Percentiles rank a stretch among this genome's conserved stretches.
phyloP scores from a whole-genome alignment of 2,329 filamentous ascomycete genomes.

The Emmonsiellopsis sp. region DNA sequence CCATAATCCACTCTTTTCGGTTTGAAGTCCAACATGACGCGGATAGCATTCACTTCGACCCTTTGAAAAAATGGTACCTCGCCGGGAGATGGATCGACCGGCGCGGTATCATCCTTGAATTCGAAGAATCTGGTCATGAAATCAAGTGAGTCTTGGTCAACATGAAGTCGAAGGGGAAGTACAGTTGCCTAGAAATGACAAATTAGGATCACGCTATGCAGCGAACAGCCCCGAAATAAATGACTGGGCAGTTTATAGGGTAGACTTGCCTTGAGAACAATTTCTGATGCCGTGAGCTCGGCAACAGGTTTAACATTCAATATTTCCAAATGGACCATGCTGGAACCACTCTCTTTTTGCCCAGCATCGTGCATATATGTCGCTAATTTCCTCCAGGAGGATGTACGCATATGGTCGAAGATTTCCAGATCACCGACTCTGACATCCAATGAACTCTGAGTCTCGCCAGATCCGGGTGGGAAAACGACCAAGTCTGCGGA shows the following conservation, averaged over 20 bases:
- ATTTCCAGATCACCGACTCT: constrained; percentile 77
- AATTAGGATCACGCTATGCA: constrained; percentile 10
- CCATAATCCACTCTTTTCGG: constrained; percentile 96
- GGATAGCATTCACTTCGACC: constrained; percentile 74
- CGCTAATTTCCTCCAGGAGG: constrained; percentile 96
- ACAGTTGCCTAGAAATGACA: constrained; percentile 49
- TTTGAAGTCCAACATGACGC: constrained; percentile 89
- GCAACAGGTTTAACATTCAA: constrained; percentile 79
- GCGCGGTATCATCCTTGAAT: constrained; percentile 70
- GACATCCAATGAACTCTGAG: constrained; percentile 78
- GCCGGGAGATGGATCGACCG: constrained; percentile 44
- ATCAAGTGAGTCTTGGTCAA: constrained; percentile 94
- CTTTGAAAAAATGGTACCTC: constrained; percentile 83
- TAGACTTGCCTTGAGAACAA: constrained; percentile 60
- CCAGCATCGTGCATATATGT: constrained; percentile 85
- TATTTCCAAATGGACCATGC: constrained; percentile 84
- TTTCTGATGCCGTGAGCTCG: constrained; percentile 77
- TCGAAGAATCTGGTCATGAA: constrained; percentile 97
- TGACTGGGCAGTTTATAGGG: neutral
- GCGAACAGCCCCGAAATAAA: neutral
- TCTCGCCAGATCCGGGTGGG: constrained; percentile 66
- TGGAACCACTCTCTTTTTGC: constrained; percentile 75
- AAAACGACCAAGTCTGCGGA: constrained; percentile 75
- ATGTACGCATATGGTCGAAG: constrained; percentile 88
- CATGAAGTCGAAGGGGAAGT: constrained; percentile 79